These are phyloP conservation scores for Solanum verrucosum DNA, from an alignment of 257 asterid genomes.

Conservation along the genomic window DNA sequence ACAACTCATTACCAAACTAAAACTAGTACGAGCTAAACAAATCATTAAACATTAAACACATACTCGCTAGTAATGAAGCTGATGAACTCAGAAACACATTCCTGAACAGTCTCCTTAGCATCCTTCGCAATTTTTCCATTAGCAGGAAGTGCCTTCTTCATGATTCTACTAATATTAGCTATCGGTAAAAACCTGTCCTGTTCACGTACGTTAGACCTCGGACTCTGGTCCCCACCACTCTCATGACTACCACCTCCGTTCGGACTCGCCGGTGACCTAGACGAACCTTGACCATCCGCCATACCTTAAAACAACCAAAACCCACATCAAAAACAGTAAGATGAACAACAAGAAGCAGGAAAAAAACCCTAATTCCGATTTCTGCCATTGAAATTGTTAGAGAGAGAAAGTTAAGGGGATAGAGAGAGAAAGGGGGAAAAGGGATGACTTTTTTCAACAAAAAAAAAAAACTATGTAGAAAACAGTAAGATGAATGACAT, in stretches of 20 bases:
- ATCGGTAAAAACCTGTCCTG: conserved; percentile 75
- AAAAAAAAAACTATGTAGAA: background rate
- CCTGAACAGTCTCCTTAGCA: conserved; percentile 86
- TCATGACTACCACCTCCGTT: conserved; percentile 54
- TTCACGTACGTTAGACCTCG: conserved; percentile 64
- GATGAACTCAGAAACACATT: conserved; percentile 77
- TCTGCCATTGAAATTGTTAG: background rate
- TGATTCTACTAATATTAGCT: conserved; percentile 73
- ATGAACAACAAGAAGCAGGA: background rate
- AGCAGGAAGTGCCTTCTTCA: conserved; percentile 75
- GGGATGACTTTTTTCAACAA: background rate
- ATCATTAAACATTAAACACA: background rate
- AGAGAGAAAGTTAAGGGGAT: background rate
- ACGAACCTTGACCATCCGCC: conserved; percentile 53
- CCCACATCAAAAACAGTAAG: background rate
- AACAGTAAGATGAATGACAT: background rate
- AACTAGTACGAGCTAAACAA: background rate
- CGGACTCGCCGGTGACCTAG: conserved; percentile 52
- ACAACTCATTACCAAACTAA: background rate
- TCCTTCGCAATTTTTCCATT: conserved; percentile 81
- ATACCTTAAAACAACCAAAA: conserved; percentile 18
- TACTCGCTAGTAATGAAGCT: conserved; percentile 90
- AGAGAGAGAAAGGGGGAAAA: background rate
- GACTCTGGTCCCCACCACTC: conserved; percentile 73
- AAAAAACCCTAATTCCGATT: background rate